Evolutionary conservation across 2,329 filamentous ascomycete species (phyloP).

Genomic region (Herpotrichia juniperi): DNA sequence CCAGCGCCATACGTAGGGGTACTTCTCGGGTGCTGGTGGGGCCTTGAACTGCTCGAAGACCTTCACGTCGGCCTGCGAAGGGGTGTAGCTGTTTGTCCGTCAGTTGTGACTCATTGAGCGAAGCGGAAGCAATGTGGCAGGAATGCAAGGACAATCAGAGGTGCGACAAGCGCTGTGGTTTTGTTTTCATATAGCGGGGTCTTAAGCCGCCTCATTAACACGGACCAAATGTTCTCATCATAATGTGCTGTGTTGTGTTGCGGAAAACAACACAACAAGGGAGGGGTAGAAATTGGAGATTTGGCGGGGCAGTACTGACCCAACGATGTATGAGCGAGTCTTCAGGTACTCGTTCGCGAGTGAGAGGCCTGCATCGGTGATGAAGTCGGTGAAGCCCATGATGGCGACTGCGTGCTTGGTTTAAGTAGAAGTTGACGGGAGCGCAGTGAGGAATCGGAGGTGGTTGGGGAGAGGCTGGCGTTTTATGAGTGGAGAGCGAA

Average conservation of each 20-base stretch:
- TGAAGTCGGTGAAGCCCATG: constrained; percentile 75
- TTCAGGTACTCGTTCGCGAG: constrained; percentile 75
- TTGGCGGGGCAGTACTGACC: constrained; percentile 65
- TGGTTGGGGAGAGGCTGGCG: constrained; percentile 4
- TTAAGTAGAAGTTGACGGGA: constrained; percentile 8
- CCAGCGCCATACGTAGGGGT: constrained; percentile 94
- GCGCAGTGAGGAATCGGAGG: constrained; percentile 19
- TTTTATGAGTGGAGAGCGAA: not conserved
- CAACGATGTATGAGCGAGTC: constrained; percentile 81
- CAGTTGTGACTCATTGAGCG: constrained; percentile 25
- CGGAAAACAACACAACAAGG: constrained; percentile 17
- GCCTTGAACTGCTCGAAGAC: constrained; percentile 87
- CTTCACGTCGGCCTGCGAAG: constrained; percentile 95
- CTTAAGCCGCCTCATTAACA: constrained; percentile 96
- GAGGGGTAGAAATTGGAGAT: constrained; percentile 16
- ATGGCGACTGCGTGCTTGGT: constrained; percentile 35
- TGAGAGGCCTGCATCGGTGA: constrained; percentile 69
- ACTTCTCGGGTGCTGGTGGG: constrained; percentile 81
- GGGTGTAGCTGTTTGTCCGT: constrained; percentile 58
- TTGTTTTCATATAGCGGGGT: constrained; percentile 81
- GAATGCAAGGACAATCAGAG: constrained; percentile 64
- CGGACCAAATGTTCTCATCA: constrained; percentile 94
- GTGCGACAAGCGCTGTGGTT: constrained; percentile 77
- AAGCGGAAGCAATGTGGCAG: constrained; percentile 15
- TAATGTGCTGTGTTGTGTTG: constrained; percentile 32